Conservation (phyloP, 768 basidiomycete genomes). For the Tricholoma furcatifolium region DNA sequence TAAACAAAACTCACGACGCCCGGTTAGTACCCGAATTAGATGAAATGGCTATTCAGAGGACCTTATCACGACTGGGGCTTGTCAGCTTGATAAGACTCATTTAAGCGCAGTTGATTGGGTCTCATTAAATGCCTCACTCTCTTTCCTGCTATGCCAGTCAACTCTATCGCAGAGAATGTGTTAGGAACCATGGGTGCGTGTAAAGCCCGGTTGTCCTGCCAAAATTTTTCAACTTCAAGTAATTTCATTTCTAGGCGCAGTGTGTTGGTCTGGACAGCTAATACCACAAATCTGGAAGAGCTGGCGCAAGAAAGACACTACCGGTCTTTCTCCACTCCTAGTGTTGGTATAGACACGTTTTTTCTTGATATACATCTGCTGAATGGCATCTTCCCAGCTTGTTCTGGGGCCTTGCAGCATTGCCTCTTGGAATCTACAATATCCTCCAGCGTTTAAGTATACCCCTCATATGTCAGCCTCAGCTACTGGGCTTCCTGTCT, state of each 20-base stretch:
- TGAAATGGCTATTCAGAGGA: too few relatives aligned
- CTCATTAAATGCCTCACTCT: too few relatives aligned
- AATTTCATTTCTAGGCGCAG: conserved; percentile 41
- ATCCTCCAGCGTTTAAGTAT: conserved; percentile 67
- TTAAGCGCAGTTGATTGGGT: too few relatives aligned
- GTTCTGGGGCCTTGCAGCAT: conserved; percentile 58
- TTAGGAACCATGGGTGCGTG: conserved; percentile 63
- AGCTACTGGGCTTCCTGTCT: conserved; percentile 59
- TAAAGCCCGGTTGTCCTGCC: not conserved
- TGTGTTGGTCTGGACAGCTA: conserved; percentile 67
- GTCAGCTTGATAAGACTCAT: too few relatives aligned
- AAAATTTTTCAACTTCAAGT: not conserved
- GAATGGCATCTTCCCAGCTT: conserved; percentile 32
- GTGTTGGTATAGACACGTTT: conserved; percentile 41
- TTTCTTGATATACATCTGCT: not conserved
- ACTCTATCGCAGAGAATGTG: conserved; percentile 60
- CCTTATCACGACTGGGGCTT: too few relatives aligned
- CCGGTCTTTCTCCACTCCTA: conserved; percentile 66
- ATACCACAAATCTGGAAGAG: conserved; percentile 77
- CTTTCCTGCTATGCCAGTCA: conserved; percentile 37
- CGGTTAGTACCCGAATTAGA: too few relatives aligned
- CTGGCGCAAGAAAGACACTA: conserved; percentile 62
- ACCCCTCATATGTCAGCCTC: conserved; percentile 69
- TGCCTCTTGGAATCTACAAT: conserved; percentile 67
- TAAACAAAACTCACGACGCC: too few relatives aligned